Evolutionary conservation across 1,284 basidiomycete species (phyloP), one percentile per base, ranked within the genome.

Genomic region (Tylopilus sp.): DNA sequence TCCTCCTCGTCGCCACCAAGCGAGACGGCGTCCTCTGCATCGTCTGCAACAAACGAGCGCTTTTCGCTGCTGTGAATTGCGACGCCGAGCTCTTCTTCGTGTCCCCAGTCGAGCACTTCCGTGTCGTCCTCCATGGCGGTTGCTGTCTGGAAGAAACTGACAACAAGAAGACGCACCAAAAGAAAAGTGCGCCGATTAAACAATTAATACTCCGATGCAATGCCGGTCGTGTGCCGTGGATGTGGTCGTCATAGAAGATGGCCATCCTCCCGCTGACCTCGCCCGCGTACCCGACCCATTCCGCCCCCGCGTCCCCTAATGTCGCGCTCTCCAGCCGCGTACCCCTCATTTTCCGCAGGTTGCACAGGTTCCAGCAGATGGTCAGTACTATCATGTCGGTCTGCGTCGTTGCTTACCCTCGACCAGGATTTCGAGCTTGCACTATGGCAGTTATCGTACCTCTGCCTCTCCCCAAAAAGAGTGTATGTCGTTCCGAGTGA

Each of bases 381-480:
- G 91, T 88, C 55, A 41, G 79, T 34, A 2, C 4, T 12, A 9
- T 31, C 16, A 19, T 19, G 2, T 13, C 8, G 13, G 19, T 7
- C 15, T 3, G 1, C 2, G 13, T 11, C n/a, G 1, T 12, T 7
- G 28, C 49, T 56, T 16, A 58, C 10, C 28, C 23, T 19, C n/a
- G 18, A 21, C 2, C 66, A 96, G 92, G 93, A 97, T 69, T 96
- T 97, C 70, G 93, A 97, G 68, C 73, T 95, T 48, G 94, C 94
- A 19, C 87, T 89, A 39, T 96, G 92, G 91, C 92, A 96, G 65
- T 70, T 97, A 52, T 92, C 89, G 13, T 96, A 95, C 70, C 75
- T 97, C 9, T 94, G 92, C 63, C 78, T 97, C 46, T 84, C 92
- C 4, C 94, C 93, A 0, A 79, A 88, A 63, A 77, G 91, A 79